Evolutionary conservation across 2,329 filamentous ascomycete species (phyloP), one percentile per base, ranked within the genome.

Genomic region (Ceratocystis cacaofunesta): DNA sequence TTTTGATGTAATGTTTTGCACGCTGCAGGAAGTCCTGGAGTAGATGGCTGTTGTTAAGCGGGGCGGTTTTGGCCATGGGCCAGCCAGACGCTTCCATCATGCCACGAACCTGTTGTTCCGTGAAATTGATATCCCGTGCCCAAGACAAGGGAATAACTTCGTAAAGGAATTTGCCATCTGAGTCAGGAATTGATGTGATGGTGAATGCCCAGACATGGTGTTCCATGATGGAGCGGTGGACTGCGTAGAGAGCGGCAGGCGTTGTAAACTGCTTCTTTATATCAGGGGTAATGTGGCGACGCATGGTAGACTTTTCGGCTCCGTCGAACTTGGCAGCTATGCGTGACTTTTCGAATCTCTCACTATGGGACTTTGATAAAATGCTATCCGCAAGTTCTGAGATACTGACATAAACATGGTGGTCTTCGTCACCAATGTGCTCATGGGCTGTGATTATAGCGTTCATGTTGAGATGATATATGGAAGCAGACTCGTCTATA

Each of bases 171-270:
- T 81, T 73, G n/a, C 63, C 66, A 17, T 84, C 64, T 0, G 25
- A 17, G 36, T 62, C 60, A 2, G 48, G 30, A 8, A 66, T 41
- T 74, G 79, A 73, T 72, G 82, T 68, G 1, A 79, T 76, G 1
- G 79, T 78, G 71, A 91, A 89, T 25, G 71, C 61, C 32, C 78
- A 82, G 64, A 84, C 78, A 7, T 85, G 83, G 67, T 85, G 80
- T 50, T 79, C 77, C 28, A 79, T 73, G 6, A 92, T 72, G 7
- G 85, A 81, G 65, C 82, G 82, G 69, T 90, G 86, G 5, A 91
- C 83, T 3, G 89, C 88, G 70, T 90, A 88, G 4, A 90, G 74
- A 7, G 80, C 79, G 32, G 78, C 70, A 0, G 78, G 69, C 0
- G 64, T 80, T 79, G 8, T 73, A 61, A 28, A 43, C 6, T 25